Base-by-base conservation (phyloP, 495 filamentous ascomycete species). In the Aspergillus steynii region DNA sequence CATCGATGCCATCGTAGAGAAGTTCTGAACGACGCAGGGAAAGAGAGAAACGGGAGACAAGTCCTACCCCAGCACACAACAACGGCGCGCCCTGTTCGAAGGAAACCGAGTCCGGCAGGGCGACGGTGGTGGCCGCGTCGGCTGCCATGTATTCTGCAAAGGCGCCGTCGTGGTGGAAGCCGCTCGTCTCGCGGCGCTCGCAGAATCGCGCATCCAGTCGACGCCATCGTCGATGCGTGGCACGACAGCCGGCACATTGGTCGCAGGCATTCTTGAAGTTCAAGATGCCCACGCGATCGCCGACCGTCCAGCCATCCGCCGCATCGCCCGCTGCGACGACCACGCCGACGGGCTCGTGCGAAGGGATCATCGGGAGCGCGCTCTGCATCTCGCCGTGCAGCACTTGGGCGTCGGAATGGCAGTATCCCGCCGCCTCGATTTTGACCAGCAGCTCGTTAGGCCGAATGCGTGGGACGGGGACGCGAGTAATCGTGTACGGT, bases 381-480 rank as follows among this genome's bases (percentile, higher is more conserved):
- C 75, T 72, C 25, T 64, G 60, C 68, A 79, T 63, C 46, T 72
- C 56, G 56, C 85, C 85, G 0, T 74, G 63, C 26, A 58, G 60
- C n/a, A 84, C 81, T 76, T 85, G 84, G 63, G 66, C 57, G 68
- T 87, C 85, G 8, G 84, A 85, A 68, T 87, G 85, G 73, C 85
- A 87, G 65, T 84, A 76, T 5, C 81, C 83, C 31, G 81, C 84
- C 14, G 82, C 83, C 45, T 77, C 81, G 50, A 85, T 71, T 71
- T 85, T 85, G 64, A 87, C 74, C 34, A 87, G 82, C 6, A 87
- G 65, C 61, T 86, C 84, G 60, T 81, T 65, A 2, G 76, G 73
- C 12, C 67, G 42, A n/a, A 64, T 55, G 29, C 64, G 62, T 28
- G 84, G 85, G 10, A 80, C 79, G 53, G 78, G 74, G 54, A 85